A percentile compares a stretch with the other conserved stretches of the same genome.
Evolutionary conservation across 148 eudicot species (phyloP).

Genomic region (Polygonum maritimum): DNA sequence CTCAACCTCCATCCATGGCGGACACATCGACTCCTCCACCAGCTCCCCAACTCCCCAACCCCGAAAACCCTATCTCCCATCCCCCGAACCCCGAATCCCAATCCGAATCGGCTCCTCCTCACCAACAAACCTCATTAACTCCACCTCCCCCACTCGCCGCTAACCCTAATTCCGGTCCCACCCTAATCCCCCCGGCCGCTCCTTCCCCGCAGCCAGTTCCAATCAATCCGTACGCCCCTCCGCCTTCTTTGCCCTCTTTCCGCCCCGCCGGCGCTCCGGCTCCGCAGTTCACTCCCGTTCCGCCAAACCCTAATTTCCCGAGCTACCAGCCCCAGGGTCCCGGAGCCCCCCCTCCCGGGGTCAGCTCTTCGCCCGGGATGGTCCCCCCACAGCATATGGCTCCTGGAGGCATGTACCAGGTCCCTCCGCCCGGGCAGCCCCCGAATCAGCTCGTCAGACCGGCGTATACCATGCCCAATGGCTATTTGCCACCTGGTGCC

Average conservation of each 20-base stretch:
- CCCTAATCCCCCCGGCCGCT: slow-evolving; percentile 10
- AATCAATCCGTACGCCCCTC: background rate
- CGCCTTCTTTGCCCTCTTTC: slow-evolving; percentile 28
- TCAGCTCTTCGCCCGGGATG: slow-evolving; percentile 17
- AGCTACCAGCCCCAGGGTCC: slow-evolving; percentile 19
- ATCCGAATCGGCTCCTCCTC: slow-evolving; percentile 20
- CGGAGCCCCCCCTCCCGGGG: slow-evolving; percentile 45
- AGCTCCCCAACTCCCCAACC: slow-evolving; percentile 16
- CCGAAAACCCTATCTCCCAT: slow-evolving; percentile 16
- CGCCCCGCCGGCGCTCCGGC: slow-evolving; percentile 46
- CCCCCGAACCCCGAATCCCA: slow-evolving; percentile 15
- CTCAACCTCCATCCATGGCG: slow-evolving; percentile 18
- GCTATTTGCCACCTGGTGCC: slow-evolving; percentile 20
- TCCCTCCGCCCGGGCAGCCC: slow-evolving; percentile 33
- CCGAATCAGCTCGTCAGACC: slow-evolving; percentile 30
- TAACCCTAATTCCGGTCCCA: slow-evolving; percentile 31
- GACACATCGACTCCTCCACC: slow-evolving; percentile 21
- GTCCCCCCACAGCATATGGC: slow-evolving; percentile 16
- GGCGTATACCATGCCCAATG: slow-evolving; percentile 51
- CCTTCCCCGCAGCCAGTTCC: slow-evolving; percentile 22
- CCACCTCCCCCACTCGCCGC: slow-evolving; percentile 23
- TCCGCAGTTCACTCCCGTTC: slow-evolving; percentile 41
- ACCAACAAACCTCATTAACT: slow-evolving; percentile 13
- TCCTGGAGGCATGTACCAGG: slow-evolving; percentile 18
- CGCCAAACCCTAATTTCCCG: slow-evolving; percentile 29